phyloP scores from a whole-genome alignment of 148 eudicot genomes.

The Vaccinium darrowii region DNA sequence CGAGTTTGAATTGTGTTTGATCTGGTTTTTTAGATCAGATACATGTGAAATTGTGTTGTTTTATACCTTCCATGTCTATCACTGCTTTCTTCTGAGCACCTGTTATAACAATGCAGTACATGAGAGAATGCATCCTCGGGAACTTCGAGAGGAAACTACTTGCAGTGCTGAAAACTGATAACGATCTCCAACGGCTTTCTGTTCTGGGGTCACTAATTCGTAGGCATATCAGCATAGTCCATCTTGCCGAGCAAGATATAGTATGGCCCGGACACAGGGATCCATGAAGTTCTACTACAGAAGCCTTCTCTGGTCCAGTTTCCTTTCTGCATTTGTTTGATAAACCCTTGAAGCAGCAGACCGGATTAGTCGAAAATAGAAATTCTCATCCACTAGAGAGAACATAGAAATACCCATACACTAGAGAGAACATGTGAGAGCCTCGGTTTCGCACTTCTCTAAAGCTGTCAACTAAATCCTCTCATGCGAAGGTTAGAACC shows the following conservation, averaged over 20 bases:
- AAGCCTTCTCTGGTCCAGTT: constrained; percentile 82
- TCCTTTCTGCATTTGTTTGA: constrained; percentile 86
- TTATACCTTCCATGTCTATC: no score
- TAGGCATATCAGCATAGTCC: constrained; percentile 79
- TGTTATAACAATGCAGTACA: constrained; percentile 59
- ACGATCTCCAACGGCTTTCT: constrained; percentile 93
- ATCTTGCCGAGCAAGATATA: constrained; percentile 94
- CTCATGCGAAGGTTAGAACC: no score
- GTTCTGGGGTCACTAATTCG: constrained; percentile 73
- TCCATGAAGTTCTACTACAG: constrained; percentile 87
- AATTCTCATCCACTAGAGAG: no score
- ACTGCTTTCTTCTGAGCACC: background rate
- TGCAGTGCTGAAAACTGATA: constrained; percentile 78
- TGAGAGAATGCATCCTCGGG: constrained; percentile 98
- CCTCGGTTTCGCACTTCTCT: no score
- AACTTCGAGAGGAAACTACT: constrained; percentile 88
- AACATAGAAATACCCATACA: no score
- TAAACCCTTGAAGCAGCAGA: constrained; percentile 64
- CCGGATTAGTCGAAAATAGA: constrained; percentile 33
- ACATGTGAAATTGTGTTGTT: no score
- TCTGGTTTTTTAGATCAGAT: no score
- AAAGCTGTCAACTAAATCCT: no score
- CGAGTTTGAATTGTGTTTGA: no score
- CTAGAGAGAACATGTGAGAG: no score
- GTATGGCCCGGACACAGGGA: constrained; percentile 98